Conservation (phyloP, 2,329 filamentous ascomycete species). For the Fusarium nelsonii region DNA sequence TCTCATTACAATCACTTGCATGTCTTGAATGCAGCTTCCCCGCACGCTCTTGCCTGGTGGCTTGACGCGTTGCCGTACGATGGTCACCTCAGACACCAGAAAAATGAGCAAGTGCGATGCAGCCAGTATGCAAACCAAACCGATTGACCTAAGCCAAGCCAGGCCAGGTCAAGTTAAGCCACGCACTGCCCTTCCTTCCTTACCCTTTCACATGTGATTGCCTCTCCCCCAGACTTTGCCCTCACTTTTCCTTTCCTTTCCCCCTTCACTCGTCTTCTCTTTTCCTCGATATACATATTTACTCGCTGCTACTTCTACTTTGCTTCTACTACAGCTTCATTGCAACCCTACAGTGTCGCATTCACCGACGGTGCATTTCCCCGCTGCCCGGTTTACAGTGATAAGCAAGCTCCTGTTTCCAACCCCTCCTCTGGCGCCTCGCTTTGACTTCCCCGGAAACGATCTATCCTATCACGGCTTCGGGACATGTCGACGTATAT, state of each 20-base stretch:
- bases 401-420: constrained; percentile 3
- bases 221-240: constrained; percentile 9
- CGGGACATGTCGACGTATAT: constrained; percentile 18
- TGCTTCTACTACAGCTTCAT: constrained; percentile 5
- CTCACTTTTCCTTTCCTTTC: background rate
- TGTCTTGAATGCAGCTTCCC: constrained; percentile 26
- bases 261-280: background rate
- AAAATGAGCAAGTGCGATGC: constrained; percentile 16
- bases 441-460: constrained; percentile 27
- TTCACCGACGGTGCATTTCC: constrained; percentile 14
- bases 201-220: constrained; percentile 43
- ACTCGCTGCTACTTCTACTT: background rate
- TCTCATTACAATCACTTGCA: constrained; percentile 28
- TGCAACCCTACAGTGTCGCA: constrained; percentile 26
- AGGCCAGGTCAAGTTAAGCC: constrained; percentile 14
- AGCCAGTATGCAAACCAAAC: constrained; percentile 4
- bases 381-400: background rate
- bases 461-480: constrained; percentile 30
- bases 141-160: constrained; percentile 17
- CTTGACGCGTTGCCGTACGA: constrained; percentile 29
- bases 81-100: constrained; percentile 17
- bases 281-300: constrained; percentile 1
- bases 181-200: background rate
- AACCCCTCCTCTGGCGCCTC: constrained; percentile 28
- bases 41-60: constrained; percentile 29